These are phyloP conservation scores for Yarrowia galli DNA, from an alignment of 1,139 yeast species.

Conservation along the genomic window DNA sequence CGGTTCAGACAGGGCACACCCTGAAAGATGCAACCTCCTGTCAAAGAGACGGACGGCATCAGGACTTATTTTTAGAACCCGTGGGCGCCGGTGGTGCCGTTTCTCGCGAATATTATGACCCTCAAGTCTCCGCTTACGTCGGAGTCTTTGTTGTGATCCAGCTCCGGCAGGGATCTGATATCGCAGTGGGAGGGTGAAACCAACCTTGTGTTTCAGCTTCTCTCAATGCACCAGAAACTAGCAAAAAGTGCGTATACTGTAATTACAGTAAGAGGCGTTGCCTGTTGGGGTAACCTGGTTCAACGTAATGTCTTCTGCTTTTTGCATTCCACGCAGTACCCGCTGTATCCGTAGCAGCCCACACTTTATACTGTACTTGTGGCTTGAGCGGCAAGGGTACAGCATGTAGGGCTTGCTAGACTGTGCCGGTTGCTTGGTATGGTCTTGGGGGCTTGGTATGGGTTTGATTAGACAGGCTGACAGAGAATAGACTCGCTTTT, in stretches of 20 bases:
- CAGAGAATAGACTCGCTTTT: background rate
- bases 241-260: background rate
- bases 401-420: background rate
- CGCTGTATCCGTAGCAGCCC: background rate
- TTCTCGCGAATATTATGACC: background rate
- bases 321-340: constrained; percentile 5
- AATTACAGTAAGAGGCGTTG: background rate
- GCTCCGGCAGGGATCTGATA: constrained; percentile 10
- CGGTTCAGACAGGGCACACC: background rate
- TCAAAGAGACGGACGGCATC: background rate
- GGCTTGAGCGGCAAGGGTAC: background rate
- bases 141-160: background rate
- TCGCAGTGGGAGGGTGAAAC: constrained; percentile 2
- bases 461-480: background rate
- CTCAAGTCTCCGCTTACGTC: background rate
- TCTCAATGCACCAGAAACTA: background rate
- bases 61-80: constrained; percentile 2
- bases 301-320: too few species aligned
- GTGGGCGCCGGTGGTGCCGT: background rate
- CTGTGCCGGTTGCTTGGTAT: background rate
- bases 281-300: background rate
- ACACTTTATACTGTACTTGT: too few species aligned
- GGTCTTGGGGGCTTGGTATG: background rate
- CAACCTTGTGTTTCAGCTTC: constrained; percentile 8
- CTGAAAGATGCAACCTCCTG: background rate